Base-by-base conservation (phyloP, 768 basidiomycete genomes). In the Daedaleopsis nitida region DNA sequence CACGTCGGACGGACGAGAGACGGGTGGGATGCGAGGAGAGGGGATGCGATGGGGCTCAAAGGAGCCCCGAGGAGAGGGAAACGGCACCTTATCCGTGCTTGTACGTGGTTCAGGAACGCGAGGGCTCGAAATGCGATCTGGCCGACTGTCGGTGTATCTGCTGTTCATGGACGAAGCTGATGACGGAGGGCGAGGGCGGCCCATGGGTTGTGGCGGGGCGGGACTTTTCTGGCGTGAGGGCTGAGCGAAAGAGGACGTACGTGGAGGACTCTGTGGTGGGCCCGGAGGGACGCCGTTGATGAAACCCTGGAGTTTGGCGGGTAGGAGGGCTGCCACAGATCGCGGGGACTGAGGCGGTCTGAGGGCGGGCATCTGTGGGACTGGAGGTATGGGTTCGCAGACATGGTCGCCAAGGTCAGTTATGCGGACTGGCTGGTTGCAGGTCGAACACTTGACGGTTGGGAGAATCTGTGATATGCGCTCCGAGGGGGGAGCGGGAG, bases 361-460 rank as follows among this genome's bases (percentile, higher is more conserved):
- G 49, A 70, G 66, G 63, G 64, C 73, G 39, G 69, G 69, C 16
- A 74, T 69, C 51, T 84, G 80, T 47, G 70, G 65, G 11, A 79
- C 70, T 17, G 86, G 79, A 1, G 83, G 80, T 11, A 79, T 66
- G 12, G 79, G 73, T 7, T 78, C 65, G 73, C 94, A 97, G 70
- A 86, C 77, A 70, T 96, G 94, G 63, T 92, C 89, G 39, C 86
- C 86, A 38, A 96, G 85, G 49, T 86, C 80, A 50, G 81, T 76
- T 38, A 96, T 79, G 35, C 89, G 86, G 42, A 97, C 90, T 1
- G 83, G 84, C 10, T 78, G 76, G 66, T 78, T 77, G 71, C 94
- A 97, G 34, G 77, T 88, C 2, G 92, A 92, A 73, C 94, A 97
- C 72, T 89, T 96, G 62, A 95, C 88, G 2, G 86, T 80, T 6